Base-by-base conservation (phyloP, 306 rosid species). In the Chamaecrista fasciculata region DNA sequence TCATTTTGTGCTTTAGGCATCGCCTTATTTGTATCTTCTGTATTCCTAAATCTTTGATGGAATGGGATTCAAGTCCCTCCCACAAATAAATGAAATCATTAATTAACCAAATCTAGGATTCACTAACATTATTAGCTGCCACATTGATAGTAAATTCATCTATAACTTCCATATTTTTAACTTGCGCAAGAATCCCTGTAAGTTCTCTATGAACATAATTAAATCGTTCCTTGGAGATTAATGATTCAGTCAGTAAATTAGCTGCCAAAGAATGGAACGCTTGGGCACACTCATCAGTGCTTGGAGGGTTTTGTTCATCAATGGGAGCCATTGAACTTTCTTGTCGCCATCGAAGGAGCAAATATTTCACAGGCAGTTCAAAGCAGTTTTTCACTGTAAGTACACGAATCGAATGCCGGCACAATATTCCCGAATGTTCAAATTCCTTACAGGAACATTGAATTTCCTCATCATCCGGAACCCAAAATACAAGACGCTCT, bases 371-470 rank as follows among this genome's bases (percentile, higher is more conserved):
- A 11, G 92, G 92, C 65, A 86, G 79, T 70, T 86, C 71, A 74
- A 87, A 87, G 84, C 55, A 79, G 81, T 87, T 84, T 78, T 80
- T 87, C 71, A 75, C 24, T 12, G 26, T 19, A 21, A 87, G 86
- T 28, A 84, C 86, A 11, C 87, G 84, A 50, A 87, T 70, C 15
- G 82, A 84, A 49, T 87, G 92, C 78, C 86, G 80, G 82, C 92
- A 87, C 72, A 84, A 53, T 60, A 80, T 82, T 47, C 92, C 92
- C 0, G 84, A 84, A 70, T 84, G 87, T 58, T 87, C 89, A 76
- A 82, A 87, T 63, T 76, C 92, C 85, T 87, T 84, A 56, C 89
- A 87, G 47, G 89, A 82, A 72, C 92, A 87, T 39, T 77, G 82
- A 53, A 87, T 76, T 65, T 84, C 81, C 68, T 79, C 87, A 19